Evolutionary conservation across 345 rosid species (phyloP).

Genomic region (Passiflora organensis): DNA sequence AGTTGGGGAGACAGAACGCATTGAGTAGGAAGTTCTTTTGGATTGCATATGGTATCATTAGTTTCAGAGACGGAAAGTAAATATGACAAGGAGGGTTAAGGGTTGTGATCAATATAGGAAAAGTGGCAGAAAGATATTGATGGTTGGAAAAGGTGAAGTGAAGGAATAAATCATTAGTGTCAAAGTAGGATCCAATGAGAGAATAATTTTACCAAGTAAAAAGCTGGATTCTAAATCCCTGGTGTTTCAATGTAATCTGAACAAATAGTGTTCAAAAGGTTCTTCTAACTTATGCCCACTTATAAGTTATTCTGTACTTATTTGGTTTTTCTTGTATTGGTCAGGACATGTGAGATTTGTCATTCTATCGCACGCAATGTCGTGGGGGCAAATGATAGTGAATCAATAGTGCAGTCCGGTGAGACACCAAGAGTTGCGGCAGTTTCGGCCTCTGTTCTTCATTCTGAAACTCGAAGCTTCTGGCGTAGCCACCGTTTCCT

Average conservation of each 20-base stretch:
- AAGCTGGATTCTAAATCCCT: too few species aligned
- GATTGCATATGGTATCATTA: background rate
- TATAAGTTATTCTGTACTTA: background rate
- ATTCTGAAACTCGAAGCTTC: slow-evolving; percentile 53
- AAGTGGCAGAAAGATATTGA: slow-evolving; percentile 19
- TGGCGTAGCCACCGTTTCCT: slow-evolving; percentile 79
- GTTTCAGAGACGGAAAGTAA: slow-evolving; percentile 5
- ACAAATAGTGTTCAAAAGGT: too few species aligned
- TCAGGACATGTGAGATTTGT: slow-evolving; percentile 89
- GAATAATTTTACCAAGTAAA: too few species aligned
- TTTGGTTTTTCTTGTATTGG: slow-evolving; percentile 1
- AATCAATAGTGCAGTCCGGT: slow-evolving; percentile 28
- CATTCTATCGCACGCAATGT: slow-evolving; percentile 66
- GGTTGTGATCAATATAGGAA: slow-evolving; percentile 14
- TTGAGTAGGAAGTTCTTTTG: background rate
- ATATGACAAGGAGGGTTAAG: slow-evolving; percentile 1
- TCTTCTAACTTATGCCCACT: background rate
- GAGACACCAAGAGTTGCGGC: slow-evolving; percentile 30
- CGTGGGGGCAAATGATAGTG: slow-evolving; percentile 44
- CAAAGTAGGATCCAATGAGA: too few species aligned
- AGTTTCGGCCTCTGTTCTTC: slow-evolving; percentile 20
- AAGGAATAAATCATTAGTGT: too few species aligned
- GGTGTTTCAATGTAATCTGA: too few species aligned
- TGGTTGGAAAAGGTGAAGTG: slow-evolving; percentile 21
- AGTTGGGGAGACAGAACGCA: background rate